phyloP scores from a whole-genome alignment of 805 yeast species.

The Yarrowia sp. region DNA sequence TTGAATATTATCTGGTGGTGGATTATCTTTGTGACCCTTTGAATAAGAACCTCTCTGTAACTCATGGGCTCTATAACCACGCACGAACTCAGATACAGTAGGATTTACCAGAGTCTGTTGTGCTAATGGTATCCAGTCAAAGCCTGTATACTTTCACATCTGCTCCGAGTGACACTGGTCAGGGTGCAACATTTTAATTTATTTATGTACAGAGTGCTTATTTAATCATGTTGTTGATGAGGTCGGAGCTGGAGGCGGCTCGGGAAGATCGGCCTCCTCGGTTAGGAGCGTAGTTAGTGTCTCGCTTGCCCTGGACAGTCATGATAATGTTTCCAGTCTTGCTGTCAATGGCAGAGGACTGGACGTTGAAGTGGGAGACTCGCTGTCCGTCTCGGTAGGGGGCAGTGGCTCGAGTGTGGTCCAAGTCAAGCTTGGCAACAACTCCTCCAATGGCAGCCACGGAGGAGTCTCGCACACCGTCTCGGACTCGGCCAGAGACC shows the following conservation, averaged over 20 bases:
- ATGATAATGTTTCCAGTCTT: conserved; percentile 8
- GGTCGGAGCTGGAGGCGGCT: conserved; percentile 12
- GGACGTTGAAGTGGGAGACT: conserved; percentile 7
- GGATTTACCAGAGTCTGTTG: too few species aligned
- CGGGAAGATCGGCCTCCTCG: conserved; percentile 4
- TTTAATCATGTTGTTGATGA: conserved; percentile 22
- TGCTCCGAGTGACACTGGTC: too few species aligned
- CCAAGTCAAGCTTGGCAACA: conserved; percentile 7
- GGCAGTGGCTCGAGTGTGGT: conserved; percentile 16
- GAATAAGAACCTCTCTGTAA: too few species aligned
- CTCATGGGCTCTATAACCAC: too few species aligned
- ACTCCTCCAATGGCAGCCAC: conserved; percentile 20
- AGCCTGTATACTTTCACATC: too few species aligned
- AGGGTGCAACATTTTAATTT: conserved; percentile 7
- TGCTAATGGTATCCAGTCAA: too few species aligned
- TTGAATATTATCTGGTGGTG: too few species aligned
- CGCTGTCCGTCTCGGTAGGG: conserved; percentile 8
- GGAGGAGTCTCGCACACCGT: background rate
- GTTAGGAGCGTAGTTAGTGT: background rate
- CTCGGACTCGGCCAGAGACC: conserved; percentile 21
- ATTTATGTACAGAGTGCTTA: conserved; percentile 24
- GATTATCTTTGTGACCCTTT: too few species aligned
- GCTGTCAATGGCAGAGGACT: conserved; percentile 7
- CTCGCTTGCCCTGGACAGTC: conserved; percentile 21
- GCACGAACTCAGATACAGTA: too few species aligned